These are phyloP conservation scores for Mycena vitilis DNA, from an alignment of 768 basidiomycete species.

Conservation along the genomic window DNA sequence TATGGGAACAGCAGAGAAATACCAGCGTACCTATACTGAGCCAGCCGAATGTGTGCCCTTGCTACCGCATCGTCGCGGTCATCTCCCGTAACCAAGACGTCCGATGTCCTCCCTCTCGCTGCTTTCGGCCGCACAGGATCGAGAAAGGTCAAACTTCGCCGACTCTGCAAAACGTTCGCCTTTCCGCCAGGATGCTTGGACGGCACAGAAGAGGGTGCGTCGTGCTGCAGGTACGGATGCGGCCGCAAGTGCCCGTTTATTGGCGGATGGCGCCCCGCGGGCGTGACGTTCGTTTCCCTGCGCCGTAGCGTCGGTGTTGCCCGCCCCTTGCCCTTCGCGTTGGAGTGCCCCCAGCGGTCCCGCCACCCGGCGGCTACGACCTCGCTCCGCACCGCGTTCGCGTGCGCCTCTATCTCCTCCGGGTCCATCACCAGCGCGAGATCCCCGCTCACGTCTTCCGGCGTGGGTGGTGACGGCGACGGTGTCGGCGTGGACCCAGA, in stretches of 20 bases:
- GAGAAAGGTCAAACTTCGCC: constrained; percentile 42
- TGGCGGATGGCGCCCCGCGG: constrained; percentile 49
- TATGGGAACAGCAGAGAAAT: not conserved
- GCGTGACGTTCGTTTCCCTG: constrained; percentile 60
- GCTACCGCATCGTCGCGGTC: constrained; percentile 20
- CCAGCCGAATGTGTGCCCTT: constrained; percentile 23
- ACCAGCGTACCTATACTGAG: constrained; percentile 25
- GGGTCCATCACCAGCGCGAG: constrained; percentile 42
- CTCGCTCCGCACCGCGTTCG: constrained; percentile 47
- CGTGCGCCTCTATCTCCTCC: constrained; percentile 41
- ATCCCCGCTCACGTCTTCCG: constrained; percentile 39
- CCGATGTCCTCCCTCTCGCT: constrained; percentile 10
- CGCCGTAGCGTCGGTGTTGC: constrained; percentile 47
- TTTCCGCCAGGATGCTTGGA: constrained; percentile 12
- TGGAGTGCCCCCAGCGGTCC: constrained; percentile 57
- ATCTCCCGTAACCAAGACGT: not conserved
- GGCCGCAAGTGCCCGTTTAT: constrained; percentile 35
- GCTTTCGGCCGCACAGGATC: constrained; percentile 28
- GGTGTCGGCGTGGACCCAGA: constrained; percentile 45
- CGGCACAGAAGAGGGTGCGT: constrained; percentile 32
- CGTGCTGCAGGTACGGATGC: constrained; percentile 37
- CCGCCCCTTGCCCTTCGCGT: constrained; percentile 54
- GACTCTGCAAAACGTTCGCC: constrained; percentile 35
- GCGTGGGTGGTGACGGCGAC: constrained; percentile 35
- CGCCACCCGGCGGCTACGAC: constrained; percentile 67